These are phyloP conservation scores for Candida pini DNA, from an alignment of 805 yeast species.

Conservation along the genomic window DNA sequence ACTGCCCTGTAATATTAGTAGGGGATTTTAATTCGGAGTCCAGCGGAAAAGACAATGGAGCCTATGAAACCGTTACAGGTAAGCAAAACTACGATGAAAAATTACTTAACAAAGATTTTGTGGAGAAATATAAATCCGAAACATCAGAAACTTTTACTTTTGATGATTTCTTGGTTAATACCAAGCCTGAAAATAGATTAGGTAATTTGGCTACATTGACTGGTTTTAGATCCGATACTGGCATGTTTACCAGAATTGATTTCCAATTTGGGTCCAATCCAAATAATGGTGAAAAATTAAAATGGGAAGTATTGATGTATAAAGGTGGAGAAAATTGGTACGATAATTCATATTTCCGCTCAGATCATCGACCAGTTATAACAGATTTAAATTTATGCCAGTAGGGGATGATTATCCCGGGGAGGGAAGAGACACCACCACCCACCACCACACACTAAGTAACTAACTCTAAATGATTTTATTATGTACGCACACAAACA, in stretches of 20 bases:
- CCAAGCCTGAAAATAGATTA: slow-evolving; percentile 23
- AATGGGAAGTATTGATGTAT: slow-evolving; percentile 21
- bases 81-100: slow-evolving; percentile 3
- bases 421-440: no score
- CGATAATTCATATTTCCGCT: slow-evolving; percentile 30
- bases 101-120: slow-evolving; percentile 18
- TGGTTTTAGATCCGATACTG: slow-evolving; percentile 29
- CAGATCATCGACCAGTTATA: slow-evolving; percentile 45
- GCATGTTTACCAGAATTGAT: slow-evolving; percentile 32
- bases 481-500: no score
- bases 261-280: slow-evolving; percentile 30
- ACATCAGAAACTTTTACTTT: slow-evolving; percentile 19
- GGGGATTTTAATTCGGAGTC: slow-evolving; percentile 56
- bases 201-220: slow-evolving; percentile 35
- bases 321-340: slow-evolving; percentile 33
- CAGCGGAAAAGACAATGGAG: slow-evolving; percentile 33
- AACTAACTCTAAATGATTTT: no score
- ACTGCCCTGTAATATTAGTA: slow-evolving; percentile 36
- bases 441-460: no score
- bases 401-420: no score
- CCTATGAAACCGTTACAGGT: slow-evolving; percentile 27
- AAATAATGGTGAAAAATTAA: slow-evolving; percentile 10
- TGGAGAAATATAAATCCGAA: slow-evolving; percentile 13
- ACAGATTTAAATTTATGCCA: slow-evolving; percentile 30
- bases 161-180: slow-evolving; percentile 22